Evolutionary conservation across 1,284 basidiomycete genomes (phyloP).

Genomic region (Pseudozyma sp.): DNA sequence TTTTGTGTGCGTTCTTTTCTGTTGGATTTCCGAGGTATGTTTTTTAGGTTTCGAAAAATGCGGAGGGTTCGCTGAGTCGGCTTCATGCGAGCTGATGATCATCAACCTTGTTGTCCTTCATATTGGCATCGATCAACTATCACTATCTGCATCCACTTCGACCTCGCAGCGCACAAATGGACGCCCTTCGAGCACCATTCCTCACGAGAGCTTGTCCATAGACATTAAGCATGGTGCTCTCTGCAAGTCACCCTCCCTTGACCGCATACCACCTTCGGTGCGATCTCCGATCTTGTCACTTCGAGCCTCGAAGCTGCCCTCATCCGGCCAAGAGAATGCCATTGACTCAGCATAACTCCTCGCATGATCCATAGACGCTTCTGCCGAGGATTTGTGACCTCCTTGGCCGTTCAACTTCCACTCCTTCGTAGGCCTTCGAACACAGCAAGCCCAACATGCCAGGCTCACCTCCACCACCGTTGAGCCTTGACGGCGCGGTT

Average conservation of each 20-base stretch:
- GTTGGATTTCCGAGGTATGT: too few relatives aligned
- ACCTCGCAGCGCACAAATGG: constrained; percentile 11
- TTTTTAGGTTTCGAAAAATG: too few relatives aligned
- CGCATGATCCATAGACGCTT: not conserved
- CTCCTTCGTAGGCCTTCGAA: not conserved
- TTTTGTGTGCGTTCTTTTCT: too few relatives aligned
- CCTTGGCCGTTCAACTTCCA: not conserved
- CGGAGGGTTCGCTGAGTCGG: too few relatives aligned
- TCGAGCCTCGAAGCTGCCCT: not conserved
- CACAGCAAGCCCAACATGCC: constrained; percentile 10
- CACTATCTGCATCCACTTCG: not conserved
- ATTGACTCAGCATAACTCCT: not conserved
- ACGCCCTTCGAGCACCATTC: not conserved
- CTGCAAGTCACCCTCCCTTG: not conserved
- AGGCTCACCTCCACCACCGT: constrained; percentile 11
- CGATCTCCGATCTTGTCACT: not conserved
- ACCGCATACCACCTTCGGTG: not conserved
- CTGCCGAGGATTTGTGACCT: not conserved
- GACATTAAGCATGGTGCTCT: constrained; percentile 1
- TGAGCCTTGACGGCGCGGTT: constrained; percentile 3
- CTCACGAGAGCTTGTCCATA: not conserved
- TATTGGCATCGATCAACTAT: too few relatives aligned
- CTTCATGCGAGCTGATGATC: too few relatives aligned
- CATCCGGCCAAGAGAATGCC: not conserved
- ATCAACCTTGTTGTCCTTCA: too few relatives aligned